Conservation (phyloP, 192 early-diverging fungal genomes). For the Dissophora ornata region DNA sequence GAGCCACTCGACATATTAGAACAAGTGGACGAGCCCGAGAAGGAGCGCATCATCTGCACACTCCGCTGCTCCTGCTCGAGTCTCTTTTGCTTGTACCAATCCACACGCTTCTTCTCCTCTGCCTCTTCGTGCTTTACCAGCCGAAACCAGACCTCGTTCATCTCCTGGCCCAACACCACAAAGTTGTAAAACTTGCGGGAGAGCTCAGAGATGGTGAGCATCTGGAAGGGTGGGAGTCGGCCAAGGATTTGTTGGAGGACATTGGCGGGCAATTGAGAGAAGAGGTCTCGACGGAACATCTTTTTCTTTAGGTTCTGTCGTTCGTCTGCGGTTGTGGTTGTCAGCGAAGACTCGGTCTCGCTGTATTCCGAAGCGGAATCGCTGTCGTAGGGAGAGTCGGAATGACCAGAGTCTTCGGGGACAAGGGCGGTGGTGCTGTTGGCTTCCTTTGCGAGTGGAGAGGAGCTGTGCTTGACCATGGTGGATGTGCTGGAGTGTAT, state of each 20-base stretch:
- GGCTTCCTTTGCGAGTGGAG: background rate
- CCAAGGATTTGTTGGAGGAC: constrained; percentile 38
- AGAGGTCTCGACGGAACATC: constrained; percentile 18
- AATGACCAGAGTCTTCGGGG: background rate
- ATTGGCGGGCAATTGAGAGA: constrained; percentile 23
- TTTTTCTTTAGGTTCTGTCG: background rate
- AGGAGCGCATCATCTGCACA: constrained; percentile 48
- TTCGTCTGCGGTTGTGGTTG: background rate
- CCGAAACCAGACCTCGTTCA: constrained; percentile 56
- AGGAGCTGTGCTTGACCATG: background rate
- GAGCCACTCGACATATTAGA: constrained; percentile 25
- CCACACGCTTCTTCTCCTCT: constrained; percentile 42
- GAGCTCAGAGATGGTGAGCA: constrained; percentile 50
- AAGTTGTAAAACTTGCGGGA: constrained; percentile 53
- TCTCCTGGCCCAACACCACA: constrained; percentile 42
- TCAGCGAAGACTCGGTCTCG: background rate
- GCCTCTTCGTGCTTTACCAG: constrained; percentile 47
- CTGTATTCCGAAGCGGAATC: constrained; percentile 9
- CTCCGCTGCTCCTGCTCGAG: constrained; percentile 40
- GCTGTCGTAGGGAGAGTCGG: constrained; percentile 4
- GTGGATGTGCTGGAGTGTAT: background rate
- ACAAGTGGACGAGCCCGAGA: constrained; percentile 26
- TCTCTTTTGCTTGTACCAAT: constrained; percentile 40
- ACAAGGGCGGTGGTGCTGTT: background rate
- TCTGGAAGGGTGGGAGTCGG: constrained; percentile 41